Conservation (phyloP, 1,284 basidiomycete genomes). For the Pseudozyma tsukubaensis region DNA sequence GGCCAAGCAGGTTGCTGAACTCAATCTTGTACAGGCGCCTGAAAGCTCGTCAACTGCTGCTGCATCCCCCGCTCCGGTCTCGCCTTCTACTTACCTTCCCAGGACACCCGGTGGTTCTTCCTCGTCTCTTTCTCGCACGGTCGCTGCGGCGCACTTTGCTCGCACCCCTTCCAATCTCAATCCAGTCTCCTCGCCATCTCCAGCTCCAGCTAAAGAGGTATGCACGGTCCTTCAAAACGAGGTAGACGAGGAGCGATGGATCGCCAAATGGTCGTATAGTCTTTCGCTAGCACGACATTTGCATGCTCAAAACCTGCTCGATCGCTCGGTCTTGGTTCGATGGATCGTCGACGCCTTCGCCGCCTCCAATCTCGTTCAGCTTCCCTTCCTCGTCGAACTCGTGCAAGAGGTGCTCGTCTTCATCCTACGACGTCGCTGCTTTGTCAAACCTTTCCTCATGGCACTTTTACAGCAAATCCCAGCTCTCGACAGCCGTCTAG, state of each 20-base stretch:
- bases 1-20: slow-evolving; percentile 86
- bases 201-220: slow-evolving; percentile 18
- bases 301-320: slow-evolving; percentile 83
- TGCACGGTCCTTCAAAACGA: slow-evolving; percentile 69
- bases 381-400: slow-evolving; percentile 45
- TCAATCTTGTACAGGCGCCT: slow-evolving; percentile 68
- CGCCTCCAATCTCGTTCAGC: slow-evolving; percentile 45
- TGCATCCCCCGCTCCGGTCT: slow-evolving; percentile 38
- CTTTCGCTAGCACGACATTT: slow-evolving; percentile 75
- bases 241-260: slow-evolving; percentile 80
- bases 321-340: slow-evolving; percentile 80
- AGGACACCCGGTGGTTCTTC: slow-evolving; percentile 23
- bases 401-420: slow-evolving; percentile 42
- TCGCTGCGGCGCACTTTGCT: slow-evolving; percentile 22
- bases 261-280: slow-evolving; percentile 83
- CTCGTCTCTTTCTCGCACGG: slow-evolving; percentile 25
- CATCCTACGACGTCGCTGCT: slow-evolving; percentile 36
- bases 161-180: slow-evolving; percentile 25
- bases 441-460: slow-evolving; percentile 28
- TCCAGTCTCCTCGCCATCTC: slow-evolving; percentile 16
- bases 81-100: slow-evolving; percentile 26
- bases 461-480: slow-evolving; percentile 35
- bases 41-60: slow-evolving; percentile 38
- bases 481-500: slow-evolving; percentile 24
- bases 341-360: slow-evolving; percentile 85